Evolutionary conservation across 768 basidiomycete species (phyloP), one percentile per base, ranked within the genome.

Genomic region (Tephrocybe sp.): DNA sequence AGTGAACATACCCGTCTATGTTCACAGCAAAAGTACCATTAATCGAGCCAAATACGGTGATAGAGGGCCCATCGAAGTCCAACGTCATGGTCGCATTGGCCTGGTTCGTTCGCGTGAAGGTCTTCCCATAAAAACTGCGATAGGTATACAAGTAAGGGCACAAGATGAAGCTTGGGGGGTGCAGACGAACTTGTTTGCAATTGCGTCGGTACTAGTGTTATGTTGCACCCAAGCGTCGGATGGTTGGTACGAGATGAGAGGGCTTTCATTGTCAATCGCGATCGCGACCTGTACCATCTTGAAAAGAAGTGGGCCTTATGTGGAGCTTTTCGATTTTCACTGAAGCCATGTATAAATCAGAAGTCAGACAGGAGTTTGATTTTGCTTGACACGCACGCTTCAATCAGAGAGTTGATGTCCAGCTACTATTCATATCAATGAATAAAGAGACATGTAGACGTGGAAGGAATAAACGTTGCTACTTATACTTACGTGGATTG

Each of bases 151-250:
- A 4, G 21, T 23, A 40, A 18, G 38, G 9, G 21, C n/a, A 22
- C n/a, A 8, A 18, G 36, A 16, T 9, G 8, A 41, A 41, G 11
- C n/a, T n/a, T n/a, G n/a, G 11, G 27, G 11, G 11, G 6, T 29
- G 4, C 22, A 34, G 33, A 15, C 33, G 33, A 34, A 50, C 49
- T 50, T 45, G 15, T 21, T 25, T 39, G 49, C 49, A 43, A 45
- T 9, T 12, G 25, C 15, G 27, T 50, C 37, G 6, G 42, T 45
- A 4, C 12, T 45, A 30, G 31, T 9, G 23, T 39, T 40, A 30
- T 50, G 49, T 15, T 50, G 49, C 7, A 30, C 10, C 49, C 49
- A 50, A 37, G 49, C 49, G 6, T 38, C 36, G 15, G 33, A 25
- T 4, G 49, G 49, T 10, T 44, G 33, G 27, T 50, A 50, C 12